Conservation (phyloP, 495 filamentous ascomycete genomes). For the Articulospora tetracladia region DNA sequence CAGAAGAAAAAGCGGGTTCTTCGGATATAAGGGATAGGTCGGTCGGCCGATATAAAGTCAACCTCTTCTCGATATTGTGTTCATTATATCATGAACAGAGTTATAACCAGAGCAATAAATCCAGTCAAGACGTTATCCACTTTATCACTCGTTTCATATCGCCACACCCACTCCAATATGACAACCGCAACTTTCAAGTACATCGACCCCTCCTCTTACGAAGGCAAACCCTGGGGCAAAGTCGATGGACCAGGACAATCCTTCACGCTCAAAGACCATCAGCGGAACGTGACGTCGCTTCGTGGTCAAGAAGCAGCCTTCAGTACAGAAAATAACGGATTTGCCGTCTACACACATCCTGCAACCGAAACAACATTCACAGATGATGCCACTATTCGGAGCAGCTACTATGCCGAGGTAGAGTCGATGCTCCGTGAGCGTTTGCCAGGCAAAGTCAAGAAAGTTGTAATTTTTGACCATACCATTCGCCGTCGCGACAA, state of each 20-base stretch:
- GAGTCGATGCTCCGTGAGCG: slow-evolving; percentile 4
- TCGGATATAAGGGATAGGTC: too few relatives aligned
- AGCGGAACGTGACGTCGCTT: slow-evolving; percentile 2
- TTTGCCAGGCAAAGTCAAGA: slow-evolving; percentile 6
- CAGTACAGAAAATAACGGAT: slow-evolving; percentile 6
- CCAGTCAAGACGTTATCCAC: not conserved
- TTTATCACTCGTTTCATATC: not conserved
- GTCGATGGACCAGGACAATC: slow-evolving; percentile 4
- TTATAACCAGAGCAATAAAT: not conserved
- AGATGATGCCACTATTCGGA: not conserved
- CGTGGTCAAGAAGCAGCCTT: not conserved
- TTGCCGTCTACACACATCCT: slow-evolving; percentile 1
- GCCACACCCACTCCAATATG: not conserved
- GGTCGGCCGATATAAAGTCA: too few relatives aligned
- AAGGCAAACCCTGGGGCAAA: slow-evolving; percentile 11
- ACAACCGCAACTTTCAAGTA: slow-evolving; percentile 4
- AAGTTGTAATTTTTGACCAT: slow-evolving; percentile 12
- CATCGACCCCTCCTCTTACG: slow-evolving; percentile 6
- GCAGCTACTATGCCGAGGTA: slow-evolving; percentile 7
- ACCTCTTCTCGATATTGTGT: not conserved
- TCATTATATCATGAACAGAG: not conserved
- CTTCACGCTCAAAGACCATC: slow-evolving; percentile 2
- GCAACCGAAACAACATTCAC: slow-evolving; percentile 1
- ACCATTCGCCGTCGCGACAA: slow-evolving; percentile 6
- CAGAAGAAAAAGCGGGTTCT: too few relatives aligned